These are phyloP conservation scores for Leishmania martiniquensis DNA, from an alignment of 208 protist genomes.

Conservation along the genomic window DNA sequence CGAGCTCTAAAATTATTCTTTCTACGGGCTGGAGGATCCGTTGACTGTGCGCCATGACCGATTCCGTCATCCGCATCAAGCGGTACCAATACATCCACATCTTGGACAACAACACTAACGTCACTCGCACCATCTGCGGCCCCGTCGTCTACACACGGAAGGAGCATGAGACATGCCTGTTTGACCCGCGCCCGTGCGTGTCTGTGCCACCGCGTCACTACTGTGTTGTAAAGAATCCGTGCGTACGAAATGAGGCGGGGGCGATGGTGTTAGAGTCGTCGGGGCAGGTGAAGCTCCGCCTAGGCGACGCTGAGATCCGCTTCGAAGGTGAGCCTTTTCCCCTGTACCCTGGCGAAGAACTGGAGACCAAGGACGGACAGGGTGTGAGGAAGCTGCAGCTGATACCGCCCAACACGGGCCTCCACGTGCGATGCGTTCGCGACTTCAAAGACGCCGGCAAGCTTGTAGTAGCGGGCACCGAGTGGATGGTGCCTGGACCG, in stretches of 20 bases:
- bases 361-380: constrained; percentile 39
- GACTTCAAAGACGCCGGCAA: constrained; percentile 54
- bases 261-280: constrained; percentile 49
- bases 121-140: constrained; percentile 81
- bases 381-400: constrained; percentile 71
- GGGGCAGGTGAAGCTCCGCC: constrained; percentile 83
- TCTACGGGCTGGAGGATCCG: background rate
- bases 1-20: background rate
- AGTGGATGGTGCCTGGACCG: constrained; percentile 93
- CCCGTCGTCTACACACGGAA: constrained; percentile 93
- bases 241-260: constrained; percentile 44
- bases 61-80: constrained; percentile 90
- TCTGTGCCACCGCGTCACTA: constrained; percentile 71
- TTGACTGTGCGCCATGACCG: background rate
- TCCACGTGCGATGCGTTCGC: constrained; percentile 83
- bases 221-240: constrained; percentile 78
- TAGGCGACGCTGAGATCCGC: constrained; percentile 94
- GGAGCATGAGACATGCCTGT: constrained; percentile 93
- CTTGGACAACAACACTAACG: constrained; percentile 95
- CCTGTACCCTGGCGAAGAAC: constrained; percentile 89
- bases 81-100: constrained; percentile 94
- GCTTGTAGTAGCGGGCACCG: constrained; percentile 73
- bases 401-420: constrained; percentile 79
- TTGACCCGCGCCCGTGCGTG: constrained; percentile 79
- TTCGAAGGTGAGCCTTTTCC: constrained; percentile 92